Base-by-base conservation (phyloP, 805 yeast species). In the Hanseniaspora singularis region DNA sequence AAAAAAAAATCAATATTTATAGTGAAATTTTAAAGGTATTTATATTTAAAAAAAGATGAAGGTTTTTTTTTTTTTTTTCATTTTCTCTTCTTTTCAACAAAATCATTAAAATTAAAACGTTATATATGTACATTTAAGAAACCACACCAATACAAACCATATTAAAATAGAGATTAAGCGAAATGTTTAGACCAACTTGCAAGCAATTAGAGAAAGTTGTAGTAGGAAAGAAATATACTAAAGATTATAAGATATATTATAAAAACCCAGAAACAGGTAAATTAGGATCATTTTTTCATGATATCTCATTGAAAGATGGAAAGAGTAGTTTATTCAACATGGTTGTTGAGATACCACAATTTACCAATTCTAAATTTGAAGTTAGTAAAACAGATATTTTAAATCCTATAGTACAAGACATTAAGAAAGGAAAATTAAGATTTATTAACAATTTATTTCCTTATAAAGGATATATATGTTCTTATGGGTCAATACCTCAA, bases 401-500 rank as follows among this genome's bases (percentile, higher is more conserved):
- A 63, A 92, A 92, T 73, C 98, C 98, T 59, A 92, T 92, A 58
- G 72, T 84, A 52, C 98, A 92, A 72, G 98, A 92, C 69, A 84
- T 94, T 62, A 92, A 92, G 74, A 89, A 92, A 74, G 97, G 96
- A 56, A 81, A 86, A 67, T 77, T 87, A 61, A 79, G 97, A 71
- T 92, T 81, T 58, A 97, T 92, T 51, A 81, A 95, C 72, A 92
- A 92, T 77, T 79, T 94, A 66, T 89, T 89, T 85, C 98, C 98
- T 46, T 95, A 84, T 73, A 94, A 92, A 66, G 98, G 98, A 58
- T 89, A 92, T 73, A 89, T 89, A 57, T 95, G 87, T 72, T 92
- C 92, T 73, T 89, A 89, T 65, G 98, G 97, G 65, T 96, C 96
- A 41, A 82, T 89, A 76, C 97, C 97, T 55, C 96, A 89, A 66